Evolutionary conservation across 2,329 filamentous ascomycete genomes (phyloP).

Genomic region (Geosmithia flava): DNA sequence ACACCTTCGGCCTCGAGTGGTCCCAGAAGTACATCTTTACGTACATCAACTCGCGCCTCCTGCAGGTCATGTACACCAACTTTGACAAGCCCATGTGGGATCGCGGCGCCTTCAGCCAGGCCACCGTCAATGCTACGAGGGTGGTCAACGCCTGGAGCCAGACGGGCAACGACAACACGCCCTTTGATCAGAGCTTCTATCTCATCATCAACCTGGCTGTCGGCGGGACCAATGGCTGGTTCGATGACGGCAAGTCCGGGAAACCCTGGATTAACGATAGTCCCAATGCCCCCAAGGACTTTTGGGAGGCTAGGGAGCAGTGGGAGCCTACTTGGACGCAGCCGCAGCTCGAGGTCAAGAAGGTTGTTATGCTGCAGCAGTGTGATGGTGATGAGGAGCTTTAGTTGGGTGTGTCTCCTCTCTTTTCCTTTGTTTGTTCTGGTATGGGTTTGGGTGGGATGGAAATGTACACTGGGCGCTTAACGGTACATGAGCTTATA

Average conservation of each 20-base stretch:
- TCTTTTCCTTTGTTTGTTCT: too few relatives aligned
- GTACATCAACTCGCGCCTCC: slow-evolving; percentile 67
- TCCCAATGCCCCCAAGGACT: slow-evolving; percentile 57
- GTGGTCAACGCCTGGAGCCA: slow-evolving; percentile 51
- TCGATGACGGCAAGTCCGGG: slow-evolving; percentile 54
- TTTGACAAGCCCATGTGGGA: slow-evolving; percentile 58
- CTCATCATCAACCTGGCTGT: slow-evolving; percentile 67
- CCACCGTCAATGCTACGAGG: slow-evolving; percentile 52
- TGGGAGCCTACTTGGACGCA: slow-evolving; percentile 65
- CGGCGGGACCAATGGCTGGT: slow-evolving; percentile 74
- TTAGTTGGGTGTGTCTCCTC: slow-evolving; percentile 10
- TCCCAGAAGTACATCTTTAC: slow-evolving; percentile 81
- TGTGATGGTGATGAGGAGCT: slow-evolving; percentile 48
- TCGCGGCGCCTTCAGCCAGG: slow-evolving; percentile 54
- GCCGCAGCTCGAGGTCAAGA: slow-evolving; percentile 56
- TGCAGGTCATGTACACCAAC: slow-evolving; percentile 70
- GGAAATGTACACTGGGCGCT: too few relatives aligned
- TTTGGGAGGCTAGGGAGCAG: slow-evolving; percentile 54
- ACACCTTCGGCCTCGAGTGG: slow-evolving; percentile 78
- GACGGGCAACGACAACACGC: slow-evolving; percentile 49
- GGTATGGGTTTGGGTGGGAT: too few relatives aligned
- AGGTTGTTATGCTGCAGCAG: slow-evolving; percentile 60
- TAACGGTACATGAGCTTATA: too few relatives aligned
- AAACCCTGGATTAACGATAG: slow-evolving; percentile 73
- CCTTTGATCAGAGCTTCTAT: slow-evolving; percentile 67